Evolutionary conservation across 179 eudicot genomes (phyloP).

Genomic region (Camellia oleifera): DNA sequence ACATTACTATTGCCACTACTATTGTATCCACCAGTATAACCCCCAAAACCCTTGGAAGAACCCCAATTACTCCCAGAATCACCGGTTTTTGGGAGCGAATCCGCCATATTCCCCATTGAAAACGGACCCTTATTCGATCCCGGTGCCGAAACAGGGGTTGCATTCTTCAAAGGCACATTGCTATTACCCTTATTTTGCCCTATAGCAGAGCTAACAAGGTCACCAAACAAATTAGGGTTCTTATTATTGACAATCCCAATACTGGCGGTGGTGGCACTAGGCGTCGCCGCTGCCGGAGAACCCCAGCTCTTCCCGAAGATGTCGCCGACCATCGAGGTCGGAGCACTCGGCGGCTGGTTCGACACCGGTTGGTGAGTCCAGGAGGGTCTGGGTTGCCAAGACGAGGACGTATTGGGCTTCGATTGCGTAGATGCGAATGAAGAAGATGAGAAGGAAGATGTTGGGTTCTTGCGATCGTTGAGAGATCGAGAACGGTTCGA

Average conservation of each 20-base stretch:
- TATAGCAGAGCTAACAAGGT: constrained; percentile 65
- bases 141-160: constrained; percentile 22
- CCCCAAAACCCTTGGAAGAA: constrained; percentile 16
- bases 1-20: constrained; percentile 19
- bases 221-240: constrained; percentile 82
- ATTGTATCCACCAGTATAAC: constrained; percentile 8
- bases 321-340: constrained; percentile 86
- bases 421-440: constrained; percentile 30
- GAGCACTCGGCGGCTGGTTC: constrained; percentile 37
- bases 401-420: constrained; percentile 32
- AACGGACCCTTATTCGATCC: constrained; percentile 35
- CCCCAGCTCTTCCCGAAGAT: constrained; percentile 82
- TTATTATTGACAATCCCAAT: constrained; percentile 71
- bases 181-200: constrained; percentile 46
- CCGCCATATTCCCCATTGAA: constrained; percentile 60
- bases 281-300: constrained; percentile 15
- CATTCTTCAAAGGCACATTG: constrained; percentile 73
- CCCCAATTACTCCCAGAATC: constrained; percentile 35
- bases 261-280: constrained; percentile 16
- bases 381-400: constrained; percentile 71
- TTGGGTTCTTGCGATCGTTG: constrained; percentile 61
- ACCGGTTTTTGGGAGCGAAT: constrained; percentile 61
- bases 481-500: constrained; percentile 51
- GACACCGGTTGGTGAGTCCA: constrained; percentile 89
- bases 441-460: constrained; percentile 30